Evolutionary conservation across 106 monocot genomes (phyloP).

Genomic region (Dendrobium huoshanense): DNA sequence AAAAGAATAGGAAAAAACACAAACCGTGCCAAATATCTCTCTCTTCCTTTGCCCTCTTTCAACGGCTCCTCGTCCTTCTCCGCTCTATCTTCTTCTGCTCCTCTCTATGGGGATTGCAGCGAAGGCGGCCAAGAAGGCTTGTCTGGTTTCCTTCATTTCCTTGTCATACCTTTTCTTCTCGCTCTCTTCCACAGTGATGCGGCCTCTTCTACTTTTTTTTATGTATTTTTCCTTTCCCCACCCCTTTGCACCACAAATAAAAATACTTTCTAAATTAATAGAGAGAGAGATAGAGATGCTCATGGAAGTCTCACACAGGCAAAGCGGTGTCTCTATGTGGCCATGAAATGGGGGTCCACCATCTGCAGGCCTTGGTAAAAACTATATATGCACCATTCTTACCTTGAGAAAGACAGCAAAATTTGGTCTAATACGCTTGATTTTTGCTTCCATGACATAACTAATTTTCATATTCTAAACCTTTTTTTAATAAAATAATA

Average conservation of each 20-base stretch:
- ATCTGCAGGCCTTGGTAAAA: neutral
- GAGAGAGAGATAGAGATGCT: slow-evolving; percentile 8
- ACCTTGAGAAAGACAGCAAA: neutral
- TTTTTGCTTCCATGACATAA: neutral
- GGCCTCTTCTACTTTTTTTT: neutral
- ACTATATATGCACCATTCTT: neutral
- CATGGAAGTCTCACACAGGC: neutral
- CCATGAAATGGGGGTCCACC: neutral
- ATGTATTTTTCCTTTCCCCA: neutral
- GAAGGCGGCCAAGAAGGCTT: slow-evolving; percentile 5
- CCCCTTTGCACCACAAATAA: neutral
- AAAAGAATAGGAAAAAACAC: slow-evolving; percentile 6
- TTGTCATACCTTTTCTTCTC: slow-evolving; percentile 6
- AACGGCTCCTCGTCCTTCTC: slow-evolving; percentile 1
- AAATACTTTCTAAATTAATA: neutral
- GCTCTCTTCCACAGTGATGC: neutral
- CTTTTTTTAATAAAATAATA: neutral
- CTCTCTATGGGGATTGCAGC: slow-evolving; percentile 2
- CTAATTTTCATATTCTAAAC: neutral
- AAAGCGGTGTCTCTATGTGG: neutral
- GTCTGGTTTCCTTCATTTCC: slow-evolving; percentile 12
- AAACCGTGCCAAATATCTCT: slow-evolving; percentile 3
- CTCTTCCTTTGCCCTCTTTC: neutral
- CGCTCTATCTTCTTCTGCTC: neutral
- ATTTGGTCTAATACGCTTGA: neutral